These are phyloP conservation scores for Pythium phragmiticola DNA, from an alignment of 352 stramenopile genomes.

Conservation along the genomic window DNA sequence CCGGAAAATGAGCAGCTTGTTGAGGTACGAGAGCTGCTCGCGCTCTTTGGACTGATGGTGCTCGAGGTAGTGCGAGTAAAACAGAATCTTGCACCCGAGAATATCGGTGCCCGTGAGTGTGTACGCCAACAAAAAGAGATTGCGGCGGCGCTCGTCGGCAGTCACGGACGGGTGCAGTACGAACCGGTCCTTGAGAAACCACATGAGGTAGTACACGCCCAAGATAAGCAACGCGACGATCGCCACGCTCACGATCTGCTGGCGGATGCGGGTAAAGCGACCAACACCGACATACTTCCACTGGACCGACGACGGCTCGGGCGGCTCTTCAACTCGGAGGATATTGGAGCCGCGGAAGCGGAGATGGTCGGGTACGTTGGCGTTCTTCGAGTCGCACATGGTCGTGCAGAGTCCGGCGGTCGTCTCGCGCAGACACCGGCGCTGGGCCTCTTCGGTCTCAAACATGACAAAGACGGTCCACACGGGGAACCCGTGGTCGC, in stretches of 20 bases:
- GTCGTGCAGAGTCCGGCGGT: slow-evolving; percentile 50
- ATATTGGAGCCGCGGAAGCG: slow-evolving; percentile 71
- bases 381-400: slow-evolving; percentile 37
- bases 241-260: slow-evolving; percentile 45
- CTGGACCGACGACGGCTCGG: slow-evolving; percentile 64
- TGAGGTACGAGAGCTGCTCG: slow-evolving; percentile 73
- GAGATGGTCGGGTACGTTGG: slow-evolving; percentile 33
- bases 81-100: slow-evolving; percentile 58
- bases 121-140: slow-evolving; percentile 57
- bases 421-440: slow-evolving; percentile 47
- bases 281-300: slow-evolving; percentile 65
- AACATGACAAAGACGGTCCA: slow-evolving; percentile 82
- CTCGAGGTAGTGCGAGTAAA: slow-evolving; percentile 55
- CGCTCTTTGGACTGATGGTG: slow-evolving; percentile 65
- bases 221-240: slow-evolving; percentile 52
- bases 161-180: slow-evolving; percentile 30
- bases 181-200: slow-evolving; percentile 37
- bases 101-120: slow-evolving; percentile 52
- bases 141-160: slow-evolving; percentile 34
- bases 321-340: slow-evolving; percentile 60
- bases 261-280: slow-evolving; percentile 35
- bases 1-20: slow-evolving; percentile 76
- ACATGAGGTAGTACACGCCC: slow-evolving; percentile 53
- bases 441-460: slow-evolving; percentile 65
- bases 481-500: slow-evolving; percentile 39